Evolutionary conservation across 108 stramenopile genomes (phyloP), one percentile per base, ranked within the genome.

Genomic region (Skeletonema costatum): DNA sequence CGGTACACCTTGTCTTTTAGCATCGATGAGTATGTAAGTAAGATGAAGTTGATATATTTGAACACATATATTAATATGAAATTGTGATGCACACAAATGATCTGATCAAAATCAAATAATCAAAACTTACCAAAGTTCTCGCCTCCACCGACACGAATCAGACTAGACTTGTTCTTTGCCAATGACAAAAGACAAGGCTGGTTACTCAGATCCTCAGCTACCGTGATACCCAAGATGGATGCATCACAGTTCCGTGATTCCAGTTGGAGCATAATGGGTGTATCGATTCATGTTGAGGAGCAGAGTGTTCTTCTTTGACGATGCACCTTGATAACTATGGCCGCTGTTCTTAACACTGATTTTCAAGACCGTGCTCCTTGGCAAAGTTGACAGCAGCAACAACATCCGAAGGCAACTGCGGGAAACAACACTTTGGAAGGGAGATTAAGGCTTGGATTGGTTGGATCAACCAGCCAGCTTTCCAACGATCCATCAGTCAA

Each of bases 201-300:
- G 35, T 64, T 64, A 7, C 62, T 64, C 0, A 64, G 30, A 64
- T 64, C 62, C 16, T 64, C 44, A 64, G 62, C 62, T 64, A 63
- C 5, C 1, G 25, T n/a, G n/a, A n/a, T n/a, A n/a, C n/a, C n/a
- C n/a, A n/a, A n/a, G n/a, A n/a, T n/a, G n/a, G n/a, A n/a, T n/a
- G n/a, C n/a, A n/a, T n/a, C n/a, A n/a, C n/a, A n/a, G n/a, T n/a
- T n/a, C n/a, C n/a, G n/a, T n/a, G n/a, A n/a, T n/a, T n/a, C n/a
- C n/a, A n/a, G n/a, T n/a, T n/a, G n/a, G n/a, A n/a, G n/a, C n/a
- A n/a, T n/a, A n/a, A n/a, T n/a, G n/a, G n/a, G n/a, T n/a, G n/a
- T n/a, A n/a, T n/a, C n/a, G n/a, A n/a, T n/a, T 64, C 64, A 64
- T 64, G 36, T 64, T 64, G 36, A 46, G 42, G 64, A 44, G 64